Evolutionary conservation across 2,329 filamentous ascomycete species (phyloP).

Genomic region (Pseudopithomyces chartarum): DNA sequence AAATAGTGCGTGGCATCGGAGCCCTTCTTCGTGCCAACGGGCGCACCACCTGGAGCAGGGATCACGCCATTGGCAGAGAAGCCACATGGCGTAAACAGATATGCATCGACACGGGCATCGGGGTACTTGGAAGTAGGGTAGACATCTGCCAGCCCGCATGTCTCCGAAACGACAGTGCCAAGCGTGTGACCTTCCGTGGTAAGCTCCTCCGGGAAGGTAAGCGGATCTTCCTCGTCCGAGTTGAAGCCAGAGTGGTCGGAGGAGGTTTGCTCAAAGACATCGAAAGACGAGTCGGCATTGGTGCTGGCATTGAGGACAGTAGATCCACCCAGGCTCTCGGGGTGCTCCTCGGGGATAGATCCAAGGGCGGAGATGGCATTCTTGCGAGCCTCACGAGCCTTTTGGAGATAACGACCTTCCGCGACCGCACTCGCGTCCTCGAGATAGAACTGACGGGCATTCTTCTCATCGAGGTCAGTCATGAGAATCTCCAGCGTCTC

Average conservation of each 20-base stretch:
- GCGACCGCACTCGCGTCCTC: constrained; percentile 89
- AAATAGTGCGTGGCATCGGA: constrained; percentile 75
- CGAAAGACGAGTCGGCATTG: constrained; percentile 64
- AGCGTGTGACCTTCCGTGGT: constrained; percentile 93
- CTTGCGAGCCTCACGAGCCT: constrained; percentile 67
- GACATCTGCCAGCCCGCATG: constrained; percentile 84
- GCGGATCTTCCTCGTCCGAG: constrained; percentile 58
- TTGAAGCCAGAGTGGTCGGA: constrained; percentile 64
- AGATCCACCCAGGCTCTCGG: constrained; percentile 42
- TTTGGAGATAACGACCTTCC: constrained; percentile 74
- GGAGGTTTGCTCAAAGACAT: constrained; percentile 80
- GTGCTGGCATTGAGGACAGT: constrained; percentile 47
- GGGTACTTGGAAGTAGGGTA: constrained; percentile 88
- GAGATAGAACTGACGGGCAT: constrained; percentile 71
- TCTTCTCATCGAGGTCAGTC: constrained; percentile 70
- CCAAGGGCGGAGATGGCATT: constrained; percentile 64
- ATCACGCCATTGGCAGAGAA: constrained; percentile 97
- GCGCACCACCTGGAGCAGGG: constrained; percentile 67
- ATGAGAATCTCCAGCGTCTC: constrained; percentile 76
- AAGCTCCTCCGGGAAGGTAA: constrained; percentile 70
- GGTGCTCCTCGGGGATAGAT: constrained; percentile 59
- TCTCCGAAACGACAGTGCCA: constrained; percentile 88
- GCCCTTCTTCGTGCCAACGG: constrained; percentile 49
- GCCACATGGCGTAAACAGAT: constrained; percentile 94
- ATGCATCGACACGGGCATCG: constrained; percentile 91